A percentile compares a stretch with the other conserved stretches of the same genome.
These are phyloP conservation scores for Polygonum maritimum DNA, from an alignment of 148 eudicot species.

Conservation along the genomic window DNA sequence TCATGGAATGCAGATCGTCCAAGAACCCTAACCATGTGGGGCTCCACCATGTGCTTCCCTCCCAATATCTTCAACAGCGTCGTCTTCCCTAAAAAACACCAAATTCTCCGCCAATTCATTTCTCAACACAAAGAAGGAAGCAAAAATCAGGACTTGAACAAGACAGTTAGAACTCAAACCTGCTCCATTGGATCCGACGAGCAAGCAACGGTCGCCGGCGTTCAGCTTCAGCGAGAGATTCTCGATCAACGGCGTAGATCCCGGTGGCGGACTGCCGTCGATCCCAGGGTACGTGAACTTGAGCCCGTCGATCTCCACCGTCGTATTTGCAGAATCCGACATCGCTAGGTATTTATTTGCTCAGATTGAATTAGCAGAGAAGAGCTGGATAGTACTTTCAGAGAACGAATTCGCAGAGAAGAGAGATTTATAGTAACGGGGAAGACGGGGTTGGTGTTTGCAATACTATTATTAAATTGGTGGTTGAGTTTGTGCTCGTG, in stretches of 20 bases:
- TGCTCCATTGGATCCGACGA: conserved; percentile 95
- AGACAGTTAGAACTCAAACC: conserved; percentile 29
- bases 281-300: conserved; percentile 94
- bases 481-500: conserved; percentile 8
- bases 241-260: conserved; percentile 68
- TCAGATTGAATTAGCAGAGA: not conserved
- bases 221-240: conserved; percentile 49
- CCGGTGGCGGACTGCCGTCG: conserved; percentile 96
- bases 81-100: conserved; percentile 51
- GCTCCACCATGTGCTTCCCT: conserved; percentile 98
- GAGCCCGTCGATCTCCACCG: conserved; percentile 56
- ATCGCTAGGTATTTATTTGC: conserved; percentile 9
- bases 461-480: no score
- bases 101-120: not conserved
- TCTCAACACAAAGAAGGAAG: not conserved
- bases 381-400: not conserved
- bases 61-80: conserved; percentile 89
- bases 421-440: not conserved
- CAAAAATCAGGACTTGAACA: not conserved
- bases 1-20: conserved; percentile 97
- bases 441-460: not conserved
- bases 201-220: conserved; percentile 72
- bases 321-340: conserved; percentile 27
- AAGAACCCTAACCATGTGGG: conserved; percentile 71
- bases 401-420: not conserved